Conservation (phyloP, 2,329 filamentous ascomycete genomes). For the Lachnellula subtilissima region DNA sequence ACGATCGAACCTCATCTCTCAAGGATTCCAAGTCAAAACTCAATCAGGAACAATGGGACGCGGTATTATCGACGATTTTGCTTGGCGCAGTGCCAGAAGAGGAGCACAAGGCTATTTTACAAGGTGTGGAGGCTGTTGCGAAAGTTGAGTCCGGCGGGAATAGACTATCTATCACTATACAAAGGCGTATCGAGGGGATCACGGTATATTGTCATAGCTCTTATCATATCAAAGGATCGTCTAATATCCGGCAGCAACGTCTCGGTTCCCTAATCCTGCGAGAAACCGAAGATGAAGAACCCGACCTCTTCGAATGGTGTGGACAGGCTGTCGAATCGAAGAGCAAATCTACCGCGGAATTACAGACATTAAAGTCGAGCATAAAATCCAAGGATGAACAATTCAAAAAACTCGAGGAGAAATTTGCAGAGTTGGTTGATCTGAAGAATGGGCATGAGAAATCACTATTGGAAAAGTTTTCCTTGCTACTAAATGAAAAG, state of each 20-base stretch:
- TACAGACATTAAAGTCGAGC: slow-evolving; percentile 35
- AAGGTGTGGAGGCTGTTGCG: slow-evolving; percentile 58
- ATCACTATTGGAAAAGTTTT: slow-evolving; percentile 64
- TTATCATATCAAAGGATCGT: slow-evolving; percentile 1
- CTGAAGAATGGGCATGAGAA: slow-evolving; percentile 64
- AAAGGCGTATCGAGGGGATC: slow-evolving; percentile 63
- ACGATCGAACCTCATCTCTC: slow-evolving; percentile 49
- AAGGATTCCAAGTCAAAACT: slow-evolving; percentile 51
- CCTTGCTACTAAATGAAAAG: slow-evolving; percentile 69
- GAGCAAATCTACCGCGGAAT: slow-evolving; percentile 8
- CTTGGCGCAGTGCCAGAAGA: slow-evolving; percentile 38
- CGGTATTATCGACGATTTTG: slow-evolving; percentile 53
- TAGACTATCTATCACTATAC: slow-evolving; percentile 57
- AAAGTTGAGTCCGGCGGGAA: slow-evolving; percentile 44
- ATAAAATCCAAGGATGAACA: slow-evolving; percentile 47
- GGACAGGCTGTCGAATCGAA: slow-evolving; percentile 45
- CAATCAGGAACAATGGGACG: slow-evolving; percentile 61
- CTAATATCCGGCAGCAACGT: slow-evolving; percentile 49
- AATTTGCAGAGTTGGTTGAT: slow-evolving; percentile 61
- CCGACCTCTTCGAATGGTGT: slow-evolving; percentile 69
- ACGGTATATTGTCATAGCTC: slow-evolving; percentile 46
- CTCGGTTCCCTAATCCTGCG: slow-evolving; percentile 60
- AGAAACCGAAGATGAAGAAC: slow-evolving; percentile 45
- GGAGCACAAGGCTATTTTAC: slow-evolving; percentile 48
- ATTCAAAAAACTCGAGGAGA: slow-evolving; percentile 53